These are phyloP conservation scores for Colletotrichum sansevieriae DNA, from an alignment of 2,329 filamentous ascomycete species.

Conservation along the genomic window DNA sequence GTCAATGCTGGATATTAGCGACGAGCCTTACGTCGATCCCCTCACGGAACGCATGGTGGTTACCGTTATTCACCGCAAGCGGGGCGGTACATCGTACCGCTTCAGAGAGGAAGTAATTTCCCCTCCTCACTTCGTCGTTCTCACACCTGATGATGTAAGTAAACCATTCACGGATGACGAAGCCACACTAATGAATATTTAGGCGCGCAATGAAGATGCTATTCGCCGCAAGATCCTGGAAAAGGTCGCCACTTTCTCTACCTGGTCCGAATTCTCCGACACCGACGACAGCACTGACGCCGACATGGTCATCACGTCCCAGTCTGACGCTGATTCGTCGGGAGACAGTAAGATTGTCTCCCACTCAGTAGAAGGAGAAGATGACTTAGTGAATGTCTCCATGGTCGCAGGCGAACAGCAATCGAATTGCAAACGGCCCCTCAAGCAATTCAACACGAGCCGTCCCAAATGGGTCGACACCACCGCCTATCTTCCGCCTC, in stretches of 20 bases:
- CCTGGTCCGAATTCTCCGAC: constrained; percentile 65
- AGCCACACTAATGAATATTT: constrained; percentile 14
- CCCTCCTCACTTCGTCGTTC: constrained; percentile 78
- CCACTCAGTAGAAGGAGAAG: constrained; percentile 86
- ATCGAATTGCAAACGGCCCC: constrained; percentile 43
- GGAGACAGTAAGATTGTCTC: constrained; percentile 79
- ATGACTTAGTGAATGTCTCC: constrained; percentile 90
- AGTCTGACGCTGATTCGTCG: constrained; percentile 74
- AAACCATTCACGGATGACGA: constrained; percentile 44
- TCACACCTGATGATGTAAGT: constrained; percentile 79
- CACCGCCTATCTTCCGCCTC: constrained; percentile 69
- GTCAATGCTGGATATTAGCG: constrained; percentile 65
- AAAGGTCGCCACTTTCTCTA: constrained; percentile 82
- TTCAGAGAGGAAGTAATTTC: constrained; percentile 48
- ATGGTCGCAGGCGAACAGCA: constrained; percentile 75
- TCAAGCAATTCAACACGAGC: constrained; percentile 62
- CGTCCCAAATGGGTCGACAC: constrained; percentile 67
- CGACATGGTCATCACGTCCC: constrained; percentile 76
- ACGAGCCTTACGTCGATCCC: constrained; percentile 59
- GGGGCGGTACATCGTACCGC: constrained; percentile 17
- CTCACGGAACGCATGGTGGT: constrained; percentile 77
- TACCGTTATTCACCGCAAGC: constrained; percentile 73
- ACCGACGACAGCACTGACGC: constrained; percentile 71
- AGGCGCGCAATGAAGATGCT: constrained; percentile 71
- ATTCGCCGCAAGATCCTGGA: constrained; percentile 86